These are phyloP conservation scores for Passalora sequoiae DNA, from an alignment of 2,329 filamentous ascomycete genomes.

Conservation along the genomic window DNA sequence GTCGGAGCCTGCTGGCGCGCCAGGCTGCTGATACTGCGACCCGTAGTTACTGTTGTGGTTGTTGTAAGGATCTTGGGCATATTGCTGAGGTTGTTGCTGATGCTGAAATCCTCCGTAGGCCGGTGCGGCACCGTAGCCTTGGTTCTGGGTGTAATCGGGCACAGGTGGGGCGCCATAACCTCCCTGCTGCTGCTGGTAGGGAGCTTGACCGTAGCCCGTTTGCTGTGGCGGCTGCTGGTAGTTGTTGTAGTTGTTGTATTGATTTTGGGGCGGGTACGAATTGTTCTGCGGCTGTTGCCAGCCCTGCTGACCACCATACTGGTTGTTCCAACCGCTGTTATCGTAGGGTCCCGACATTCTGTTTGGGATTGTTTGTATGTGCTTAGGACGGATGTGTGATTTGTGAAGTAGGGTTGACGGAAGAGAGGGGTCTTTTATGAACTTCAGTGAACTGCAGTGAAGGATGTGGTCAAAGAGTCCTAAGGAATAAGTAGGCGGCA, in stretches of 20 bases:
- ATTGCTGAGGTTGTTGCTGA: conserved; percentile 18
- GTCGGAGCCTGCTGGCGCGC: conserved; percentile 31
- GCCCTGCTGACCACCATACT: conserved; percentile 22
- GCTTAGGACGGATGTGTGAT: background rate
- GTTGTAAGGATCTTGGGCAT: conserved; percentile 12
- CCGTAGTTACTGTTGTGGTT: conserved; percentile 17
- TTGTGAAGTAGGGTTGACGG: background rate
- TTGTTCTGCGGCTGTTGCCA: conserved; percentile 21
- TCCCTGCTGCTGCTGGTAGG: conserved; percentile 19
- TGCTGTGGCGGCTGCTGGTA: conserved; percentile 16
- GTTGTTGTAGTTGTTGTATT: conserved; percentile 22
- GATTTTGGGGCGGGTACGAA: conserved; percentile 21
- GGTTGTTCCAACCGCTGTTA: conserved; percentile 19
- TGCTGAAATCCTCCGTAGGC: conserved; percentile 24
- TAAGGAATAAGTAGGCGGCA: too few species aligned
- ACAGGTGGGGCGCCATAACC: conserved; percentile 29
- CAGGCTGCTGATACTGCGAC: conserved; percentile 26
- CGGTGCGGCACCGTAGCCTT: conserved; percentile 25
- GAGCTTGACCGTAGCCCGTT: background rate
- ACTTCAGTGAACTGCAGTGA: too few species aligned
- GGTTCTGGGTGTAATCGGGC: conserved; percentile 23
- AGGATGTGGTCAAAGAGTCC: too few species aligned
- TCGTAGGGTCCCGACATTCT: conserved; percentile 24
- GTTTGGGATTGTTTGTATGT: background rate
- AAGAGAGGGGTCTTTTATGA: too few species aligned